These are phyloP conservation scores for Neocucurbitaria cava DNA, from an alignment of 2,329 filamentous ascomycete genomes.

Conservation along the genomic window DNA sequence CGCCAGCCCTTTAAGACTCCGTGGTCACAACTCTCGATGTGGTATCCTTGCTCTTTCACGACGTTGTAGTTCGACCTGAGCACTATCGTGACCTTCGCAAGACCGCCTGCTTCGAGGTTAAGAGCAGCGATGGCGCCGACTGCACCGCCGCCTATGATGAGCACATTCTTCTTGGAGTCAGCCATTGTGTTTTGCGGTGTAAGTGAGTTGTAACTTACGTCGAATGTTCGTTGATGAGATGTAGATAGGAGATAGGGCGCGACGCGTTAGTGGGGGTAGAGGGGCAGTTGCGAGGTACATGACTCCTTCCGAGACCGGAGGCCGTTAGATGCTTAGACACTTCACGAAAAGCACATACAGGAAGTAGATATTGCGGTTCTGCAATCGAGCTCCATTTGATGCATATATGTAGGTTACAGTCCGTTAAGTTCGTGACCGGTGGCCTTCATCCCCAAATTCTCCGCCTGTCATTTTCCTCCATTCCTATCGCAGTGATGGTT, in stretches of 20 bases:
- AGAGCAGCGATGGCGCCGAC: conserved; percentile 65
- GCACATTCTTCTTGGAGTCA: conserved; percentile 48
- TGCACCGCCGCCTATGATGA: conserved; percentile 63
- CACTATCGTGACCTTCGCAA: conserved; percentile 62
- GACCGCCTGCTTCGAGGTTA: conserved; percentile 59
- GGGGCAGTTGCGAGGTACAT: conserved; percentile 23
- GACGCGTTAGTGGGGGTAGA: conserved; percentile 33
- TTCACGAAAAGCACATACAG: neutral
- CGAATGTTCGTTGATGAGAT: neutral
- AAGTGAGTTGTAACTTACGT: neutral
- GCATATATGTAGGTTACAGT: conserved; percentile 50
- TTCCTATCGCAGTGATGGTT: conserved; percentile 27
- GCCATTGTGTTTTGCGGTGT: conserved; percentile 26
- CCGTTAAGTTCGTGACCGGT: conserved; percentile 45
- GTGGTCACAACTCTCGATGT: conserved; percentile 64
- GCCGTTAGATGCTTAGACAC: conserved; percentile 1
- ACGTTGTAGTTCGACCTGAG: conserved; percentile 63
- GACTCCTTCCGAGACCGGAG: conserved; percentile 8
- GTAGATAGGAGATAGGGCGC: conserved; percentile 13
- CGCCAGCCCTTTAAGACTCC: conserved; percentile 59
- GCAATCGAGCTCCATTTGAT: conserved; percentile 51
- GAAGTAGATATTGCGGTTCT: conserved; percentile 24
- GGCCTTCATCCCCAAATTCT: conserved; percentile 42
- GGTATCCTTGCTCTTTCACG: conserved; percentile 58
- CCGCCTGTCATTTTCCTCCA: conserved; percentile 34